Evolutionary conservation across 345 rosid genomes (phyloP).

Genomic region (Citrus hindsii): DNA sequence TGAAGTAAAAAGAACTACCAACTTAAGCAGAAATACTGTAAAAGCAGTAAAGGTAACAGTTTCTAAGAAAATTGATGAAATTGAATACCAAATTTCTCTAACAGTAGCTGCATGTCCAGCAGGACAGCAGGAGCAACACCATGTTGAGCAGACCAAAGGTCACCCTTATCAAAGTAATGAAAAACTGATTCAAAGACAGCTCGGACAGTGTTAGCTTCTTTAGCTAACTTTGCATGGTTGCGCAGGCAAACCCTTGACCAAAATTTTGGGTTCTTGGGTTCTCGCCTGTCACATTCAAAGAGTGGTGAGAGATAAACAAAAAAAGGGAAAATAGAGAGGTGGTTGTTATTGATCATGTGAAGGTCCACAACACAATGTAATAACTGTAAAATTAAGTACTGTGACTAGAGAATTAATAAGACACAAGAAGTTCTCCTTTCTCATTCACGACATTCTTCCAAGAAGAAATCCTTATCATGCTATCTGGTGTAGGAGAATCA

Average conservation of each 20-base stretch:
- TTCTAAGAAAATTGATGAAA: neutral
- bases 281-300: constrained; percentile 37
- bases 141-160: constrained; percentile 52
- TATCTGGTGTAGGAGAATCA: constrained; percentile 29
- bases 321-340: neutral
- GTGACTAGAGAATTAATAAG: constrained; percentile 43
- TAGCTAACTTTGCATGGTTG: constrained; percentile 63
- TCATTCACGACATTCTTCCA: constrained; percentile 63
- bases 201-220: constrained; percentile 65
- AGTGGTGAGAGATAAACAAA: neutral
- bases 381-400: neutral
- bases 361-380: constrained; percentile 6
- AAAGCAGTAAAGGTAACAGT: constrained; percentile 1
- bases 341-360: neutral
- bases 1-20: neutral
- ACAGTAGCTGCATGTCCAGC: constrained; percentile 50
- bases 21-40: too few species aligned
- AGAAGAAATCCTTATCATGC: constrained; percentile 44
- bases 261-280: constrained; percentile 49
- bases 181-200: constrained; percentile 69
- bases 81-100: constrained; percentile 63
- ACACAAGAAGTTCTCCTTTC: constrained; percentile 51
- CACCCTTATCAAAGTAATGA: constrained; percentile 58
- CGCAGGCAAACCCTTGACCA: constrained; percentile 69
- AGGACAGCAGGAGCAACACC: constrained; percentile 63